Percentiles rank a stretch among this genome's conserved stretches.
Conservation (phyloP, 441 rosid species). For the Erodium chrysanthum region DNA sequence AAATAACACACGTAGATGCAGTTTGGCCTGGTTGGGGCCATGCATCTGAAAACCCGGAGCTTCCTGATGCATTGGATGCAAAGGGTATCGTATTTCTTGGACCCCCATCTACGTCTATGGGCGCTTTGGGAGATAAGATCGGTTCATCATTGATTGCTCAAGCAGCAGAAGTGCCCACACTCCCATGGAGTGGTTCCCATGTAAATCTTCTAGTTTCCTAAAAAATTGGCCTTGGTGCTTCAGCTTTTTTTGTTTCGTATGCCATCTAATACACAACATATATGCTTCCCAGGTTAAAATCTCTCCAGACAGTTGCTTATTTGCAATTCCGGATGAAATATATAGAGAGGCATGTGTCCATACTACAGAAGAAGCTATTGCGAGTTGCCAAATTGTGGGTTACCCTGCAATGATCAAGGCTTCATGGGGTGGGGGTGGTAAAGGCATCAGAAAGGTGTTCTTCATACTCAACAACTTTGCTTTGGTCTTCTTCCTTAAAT, state of each 20-base stretch:
- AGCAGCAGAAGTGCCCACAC: slow-evolving; percentile 96
- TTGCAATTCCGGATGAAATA: slow-evolving; percentile 75
- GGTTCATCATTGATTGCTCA: slow-evolving; percentile 99
- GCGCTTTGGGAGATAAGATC: slow-evolving; percentile 95
- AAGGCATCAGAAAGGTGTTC: slow-evolving; percentile 97
- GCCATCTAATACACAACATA: slow-evolving; percentile 19
- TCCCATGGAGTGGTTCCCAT: slow-evolving; percentile 99
- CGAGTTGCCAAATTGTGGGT: slow-evolving; percentile 95
- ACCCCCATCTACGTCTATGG: slow-evolving; percentile 86
- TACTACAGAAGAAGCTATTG: slow-evolving; percentile 96
- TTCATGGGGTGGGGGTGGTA: slow-evolving; percentile 99
- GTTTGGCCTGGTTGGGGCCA: slow-evolving; percentile 99
- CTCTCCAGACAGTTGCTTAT: slow-evolving; percentile 62
- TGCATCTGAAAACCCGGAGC: slow-evolving; percentile 98
- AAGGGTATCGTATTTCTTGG: slow-evolving; percentile 94
- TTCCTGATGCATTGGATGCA: slow-evolving; percentile 82
- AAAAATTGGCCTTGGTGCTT: slow-evolving; percentile 5
- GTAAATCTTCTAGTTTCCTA: slow-evolving; percentile 33
- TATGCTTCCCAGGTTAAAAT: slow-evolving; percentile 64
- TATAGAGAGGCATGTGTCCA: slow-evolving; percentile 92
- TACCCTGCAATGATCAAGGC: slow-evolving; percentile 99
- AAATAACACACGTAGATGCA: slow-evolving; percentile 93
- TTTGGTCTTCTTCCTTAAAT: neutral
- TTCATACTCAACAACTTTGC: slow-evolving; percentile 12
- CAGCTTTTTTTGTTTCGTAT: slow-evolving; percentile 11